Conservation (phyloP, 2,329 filamentous ascomycete species). For the Fusarium falciforme region DNA sequence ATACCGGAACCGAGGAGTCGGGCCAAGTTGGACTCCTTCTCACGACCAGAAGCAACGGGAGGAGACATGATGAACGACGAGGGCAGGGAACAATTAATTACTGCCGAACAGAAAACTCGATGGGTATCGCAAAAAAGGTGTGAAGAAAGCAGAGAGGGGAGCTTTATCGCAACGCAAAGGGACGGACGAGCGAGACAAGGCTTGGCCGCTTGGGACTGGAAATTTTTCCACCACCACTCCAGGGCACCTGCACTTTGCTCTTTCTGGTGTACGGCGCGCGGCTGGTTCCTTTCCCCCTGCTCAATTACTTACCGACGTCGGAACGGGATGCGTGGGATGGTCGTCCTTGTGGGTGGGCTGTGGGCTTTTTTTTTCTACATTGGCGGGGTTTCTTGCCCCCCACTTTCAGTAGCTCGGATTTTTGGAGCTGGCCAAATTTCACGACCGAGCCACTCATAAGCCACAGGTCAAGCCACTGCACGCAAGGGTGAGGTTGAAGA, state of each 20-base stretch:
- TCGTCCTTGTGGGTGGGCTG: neutral
- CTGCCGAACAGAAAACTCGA: conserved; percentile 10
- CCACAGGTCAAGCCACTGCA: conserved; percentile 14
- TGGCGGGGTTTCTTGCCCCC: neutral
- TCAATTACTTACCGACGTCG: conserved; percentile 42
- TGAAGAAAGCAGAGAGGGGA: conserved; percentile 9
- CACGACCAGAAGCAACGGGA: conserved; percentile 55
- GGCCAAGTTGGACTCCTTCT: conserved; percentile 91
- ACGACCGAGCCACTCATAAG: neutral
- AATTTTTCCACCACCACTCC: conserved; percentile 41
- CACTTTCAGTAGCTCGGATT: neutral
- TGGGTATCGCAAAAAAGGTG: conserved; percentile 6
- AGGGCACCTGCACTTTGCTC: conserved; percentile 35
- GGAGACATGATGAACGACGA: conserved; percentile 67
- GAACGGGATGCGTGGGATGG: conserved; percentile 30
- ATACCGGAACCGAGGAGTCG: conserved; percentile 91
- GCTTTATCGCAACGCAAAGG: conserved; percentile 25
- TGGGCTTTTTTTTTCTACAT: conserved; percentile 23
- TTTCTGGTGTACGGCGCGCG: conserved; percentile 22
- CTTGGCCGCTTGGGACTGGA: conserved; percentile 23
- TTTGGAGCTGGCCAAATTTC: neutral
- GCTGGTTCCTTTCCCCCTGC: conserved; percentile 30
- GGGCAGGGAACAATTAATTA: conserved; percentile 2
- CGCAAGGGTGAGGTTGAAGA: neutral
- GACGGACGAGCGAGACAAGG: conserved; percentile 1